phyloP scores from a whole-genome alignment of 1,284 basidiomycete species.

The Papiliotrema nemorosa region DNA sequence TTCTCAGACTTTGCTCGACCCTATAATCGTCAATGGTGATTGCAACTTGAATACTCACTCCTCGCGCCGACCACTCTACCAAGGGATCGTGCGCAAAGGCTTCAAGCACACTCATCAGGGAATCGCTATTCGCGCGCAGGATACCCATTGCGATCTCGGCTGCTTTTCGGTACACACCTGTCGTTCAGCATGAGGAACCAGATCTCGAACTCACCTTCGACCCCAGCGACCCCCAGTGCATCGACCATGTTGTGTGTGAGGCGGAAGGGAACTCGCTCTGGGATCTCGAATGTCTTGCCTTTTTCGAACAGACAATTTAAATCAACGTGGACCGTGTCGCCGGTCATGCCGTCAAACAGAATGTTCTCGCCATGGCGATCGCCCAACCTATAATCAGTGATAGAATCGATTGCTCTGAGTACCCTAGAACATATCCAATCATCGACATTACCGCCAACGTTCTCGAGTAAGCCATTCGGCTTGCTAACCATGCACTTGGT shows the following conservation, averaged over 20 bases:
- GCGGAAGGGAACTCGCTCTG: conserved; percentile 92
- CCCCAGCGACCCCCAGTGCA: conserved; percentile 87
- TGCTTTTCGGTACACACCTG: conserved; percentile 85
- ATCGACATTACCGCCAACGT: conserved; percentile 98
- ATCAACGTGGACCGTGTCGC: conserved; percentile 95
- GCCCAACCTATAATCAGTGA: conserved; percentile 64
- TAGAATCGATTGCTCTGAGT: conserved; percentile 26
- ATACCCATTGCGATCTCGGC: conserved; percentile 89
- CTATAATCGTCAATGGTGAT: conserved; percentile 4
- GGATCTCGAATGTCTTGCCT: conserved; percentile 84
- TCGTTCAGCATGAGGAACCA: not conserved
- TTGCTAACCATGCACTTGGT: conserved; percentile 88
- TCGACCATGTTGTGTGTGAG: conserved; percentile 93
- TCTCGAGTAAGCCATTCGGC: conserved; percentile 78
- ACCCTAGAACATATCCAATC: conserved; percentile 97
- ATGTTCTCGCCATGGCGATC: conserved; percentile 98
- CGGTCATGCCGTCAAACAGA: conserved; percentile 80
- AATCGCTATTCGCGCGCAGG: conserved; percentile 86
- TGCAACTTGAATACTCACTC: conserved; percentile 31
- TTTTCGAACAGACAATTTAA: conserved; percentile 98
- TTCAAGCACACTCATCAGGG: conserved; percentile 92
- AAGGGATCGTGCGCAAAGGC: conserved; percentile 97
- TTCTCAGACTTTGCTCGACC: conserved; percentile 24
- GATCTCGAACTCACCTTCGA: conserved; percentile 63
- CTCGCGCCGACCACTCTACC: conserved; percentile 87